These are phyloP conservation scores for Phytophthora podocarpi DNA, from an alignment of 352 stramenopile species.

Conservation along the genomic window DNA sequence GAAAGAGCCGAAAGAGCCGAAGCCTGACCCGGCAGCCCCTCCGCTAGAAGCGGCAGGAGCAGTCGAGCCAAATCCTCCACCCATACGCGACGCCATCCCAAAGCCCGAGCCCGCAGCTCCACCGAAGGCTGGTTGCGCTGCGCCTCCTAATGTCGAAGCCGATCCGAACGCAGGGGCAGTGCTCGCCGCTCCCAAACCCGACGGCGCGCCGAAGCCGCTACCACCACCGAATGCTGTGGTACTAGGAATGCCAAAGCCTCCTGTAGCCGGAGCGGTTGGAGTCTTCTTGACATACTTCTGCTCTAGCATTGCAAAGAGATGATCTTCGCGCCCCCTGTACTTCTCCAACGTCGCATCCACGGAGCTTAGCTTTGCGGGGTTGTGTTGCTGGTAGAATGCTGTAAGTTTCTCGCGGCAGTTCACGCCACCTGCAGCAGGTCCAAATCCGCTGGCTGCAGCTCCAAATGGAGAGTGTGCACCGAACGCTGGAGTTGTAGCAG, in stretches of 20 bases:
- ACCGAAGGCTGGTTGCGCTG: constrained; percentile 44
- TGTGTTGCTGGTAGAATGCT: constrained; percentile 79
- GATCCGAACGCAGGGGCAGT: constrained; percentile 54
- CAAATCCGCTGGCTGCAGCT: constrained; percentile 37
- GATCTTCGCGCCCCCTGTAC: constrained; percentile 74
- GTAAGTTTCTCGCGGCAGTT: constrained; percentile 64
- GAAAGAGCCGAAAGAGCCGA: constrained; percentile 54
- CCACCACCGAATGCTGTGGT: constrained; percentile 42
- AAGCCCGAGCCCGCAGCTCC: constrained; percentile 25
- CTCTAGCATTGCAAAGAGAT: constrained; percentile 75
- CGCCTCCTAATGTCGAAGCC: constrained; percentile 47
- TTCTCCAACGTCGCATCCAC: constrained; percentile 75
- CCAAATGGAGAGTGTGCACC: constrained; percentile 42
- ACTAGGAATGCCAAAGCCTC: constrained; percentile 49
- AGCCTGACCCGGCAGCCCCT: constrained; percentile 40
- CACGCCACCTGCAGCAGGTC: constrained; percentile 20
- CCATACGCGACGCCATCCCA: constrained; percentile 32
- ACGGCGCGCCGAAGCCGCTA: constrained; percentile 55
- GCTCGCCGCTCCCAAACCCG: constrained; percentile 46
- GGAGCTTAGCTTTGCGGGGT: constrained; percentile 69
- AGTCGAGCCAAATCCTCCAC: constrained; percentile 37
- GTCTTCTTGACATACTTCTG: constrained; percentile 71
- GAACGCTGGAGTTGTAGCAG: constrained; percentile 25
- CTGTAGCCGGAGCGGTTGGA: constrained; percentile 18
- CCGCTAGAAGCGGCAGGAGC: constrained; percentile 22